Base-by-base conservation (phyloP, 1,284 basidiomycete species). In the Microbotryum scabiosae region DNA sequence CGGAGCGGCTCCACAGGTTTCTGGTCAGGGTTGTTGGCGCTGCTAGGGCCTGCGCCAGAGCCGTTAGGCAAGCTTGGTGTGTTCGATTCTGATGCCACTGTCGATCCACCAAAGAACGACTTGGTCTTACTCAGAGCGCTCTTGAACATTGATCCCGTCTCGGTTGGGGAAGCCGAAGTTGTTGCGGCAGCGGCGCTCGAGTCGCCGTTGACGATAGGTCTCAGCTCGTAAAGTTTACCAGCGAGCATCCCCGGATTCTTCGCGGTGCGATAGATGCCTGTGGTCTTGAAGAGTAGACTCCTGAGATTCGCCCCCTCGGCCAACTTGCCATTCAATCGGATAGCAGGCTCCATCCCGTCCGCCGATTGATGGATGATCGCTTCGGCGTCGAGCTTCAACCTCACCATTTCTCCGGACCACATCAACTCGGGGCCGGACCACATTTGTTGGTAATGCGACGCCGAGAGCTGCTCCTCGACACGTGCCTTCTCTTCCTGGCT, bases 381-480 rank as follows among this genome's bases (percentile, higher is more conserved):
- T 18, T 50, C 26, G 8, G 9, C 20, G 14, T 54, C 52, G 50
- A 62, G 54, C 8, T 67, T 47, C 21, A 71, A 14, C 36, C 69
- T 60, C 14, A 70, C 62, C 32, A 71, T 43, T 46, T 71, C 69
- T 32, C 67, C 69, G 20, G 56, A 48, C 66, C 67, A 69, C 50
- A 71, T 60, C 10, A 50, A 54, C 44, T 70, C 69, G 41, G 63
- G 62, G 6, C 69, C 69, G 51, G 62, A 65, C 59, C 61, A 61
- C 8, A 69, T 5, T 4, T 53, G 65, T 57, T 71, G 69, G 60
- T 61, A 71, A 14, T 53, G 54, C 63, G 60, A 65, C n/a, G 51
- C 50, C 9, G 44, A 10, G 47, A 51, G 58, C 23, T 60, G 56
- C 51, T 63, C 52, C 23, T 54, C 49, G 9, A 51, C 43, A 4